phyloP scores from a whole-genome alignment of 129 eudicot genomes.

The Flaveria trinervia region DNA sequence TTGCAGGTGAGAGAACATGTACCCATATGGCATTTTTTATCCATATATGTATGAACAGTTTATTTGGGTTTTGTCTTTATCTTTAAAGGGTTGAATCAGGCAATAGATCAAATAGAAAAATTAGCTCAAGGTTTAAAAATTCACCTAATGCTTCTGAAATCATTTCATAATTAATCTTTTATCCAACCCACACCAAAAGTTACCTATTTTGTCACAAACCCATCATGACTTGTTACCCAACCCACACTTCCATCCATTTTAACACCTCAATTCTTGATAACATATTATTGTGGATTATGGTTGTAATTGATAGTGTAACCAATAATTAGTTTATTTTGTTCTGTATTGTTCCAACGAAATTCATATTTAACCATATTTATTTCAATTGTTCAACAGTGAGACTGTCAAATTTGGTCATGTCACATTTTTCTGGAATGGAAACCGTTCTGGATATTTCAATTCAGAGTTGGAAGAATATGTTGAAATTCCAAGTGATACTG shows the following conservation, averaged over 20 bases:
- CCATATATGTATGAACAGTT: background rate
- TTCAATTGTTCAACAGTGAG: slow-evolving; percentile 51
- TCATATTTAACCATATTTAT: background rate
- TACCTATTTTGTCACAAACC: background rate
- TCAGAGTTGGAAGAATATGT: slow-evolving; percentile 86
- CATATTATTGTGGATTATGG: background rate
- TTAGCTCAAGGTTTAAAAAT: background rate
- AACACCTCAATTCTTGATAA: background rate
- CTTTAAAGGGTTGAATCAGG: background rate
- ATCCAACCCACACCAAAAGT: background rate
- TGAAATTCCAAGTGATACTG: slow-evolving; percentile 87
- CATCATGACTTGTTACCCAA: background rate
- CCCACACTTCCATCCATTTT: background rate
- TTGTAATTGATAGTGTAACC: background rate
- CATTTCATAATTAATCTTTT: background rate
- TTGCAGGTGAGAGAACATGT: slow-evolving; percentile 65
- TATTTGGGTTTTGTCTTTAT: background rate
- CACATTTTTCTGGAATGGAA: slow-evolving; percentile 98
- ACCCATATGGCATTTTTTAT: background rate
- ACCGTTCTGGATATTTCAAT: slow-evolving; percentile 90
- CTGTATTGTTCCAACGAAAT: background rate
- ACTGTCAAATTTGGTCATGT: slow-evolving; percentile 97
- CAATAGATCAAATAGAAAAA: background rate
- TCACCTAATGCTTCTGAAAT: background rate
- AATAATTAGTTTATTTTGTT: background rate